These are phyloP conservation scores for Bryoglossum gracile DNA, from an alignment of 495 filamentous ascomycete genomes.

Conservation along the genomic window DNA sequence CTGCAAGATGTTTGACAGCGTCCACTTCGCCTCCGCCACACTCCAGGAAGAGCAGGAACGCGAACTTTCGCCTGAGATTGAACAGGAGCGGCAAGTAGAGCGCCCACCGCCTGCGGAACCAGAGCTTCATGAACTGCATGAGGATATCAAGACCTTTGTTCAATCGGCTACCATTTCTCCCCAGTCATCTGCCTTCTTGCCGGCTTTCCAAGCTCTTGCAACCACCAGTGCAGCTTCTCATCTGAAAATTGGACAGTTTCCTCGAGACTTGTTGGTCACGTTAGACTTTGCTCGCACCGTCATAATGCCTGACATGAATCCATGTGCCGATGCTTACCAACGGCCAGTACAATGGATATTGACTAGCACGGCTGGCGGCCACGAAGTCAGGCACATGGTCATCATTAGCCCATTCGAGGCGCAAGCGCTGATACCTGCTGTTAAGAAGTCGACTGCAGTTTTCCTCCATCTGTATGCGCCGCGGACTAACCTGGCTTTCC, in stretches of 20 bases:
- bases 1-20: conserved; percentile 38
- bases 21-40: conserved; percentile 28
- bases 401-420: conserved; percentile 53
- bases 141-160: conserved; percentile 31
- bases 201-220: conserved; percentile 40
- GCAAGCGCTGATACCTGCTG: conserved; percentile 38
- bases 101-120: conserved; percentile 35
- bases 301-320: conserved; percentile 7
- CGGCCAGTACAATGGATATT: conserved; percentile 56
- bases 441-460: conserved; percentile 29
- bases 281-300: conserved; percentile 50
- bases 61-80: conserved; percentile 56
- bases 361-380: conserved; percentile 17
- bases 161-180: not conserved
- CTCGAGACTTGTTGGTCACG: conserved; percentile 41
- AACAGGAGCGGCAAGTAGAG: conserved; percentile 50
- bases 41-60: conserved; percentile 67
- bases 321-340: conserved; percentile 47
- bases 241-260: conserved; percentile 33
- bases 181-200: conserved; percentile 30
- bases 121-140: conserved; percentile 36
- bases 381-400: not conserved
- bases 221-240: conserved; percentile 32
- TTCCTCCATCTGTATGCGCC: conserved; percentile 53
- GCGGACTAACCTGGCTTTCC: conserved; percentile 36